Conservation (phyloP, 345 rosid species). For the Citropsis articulata region DNA sequence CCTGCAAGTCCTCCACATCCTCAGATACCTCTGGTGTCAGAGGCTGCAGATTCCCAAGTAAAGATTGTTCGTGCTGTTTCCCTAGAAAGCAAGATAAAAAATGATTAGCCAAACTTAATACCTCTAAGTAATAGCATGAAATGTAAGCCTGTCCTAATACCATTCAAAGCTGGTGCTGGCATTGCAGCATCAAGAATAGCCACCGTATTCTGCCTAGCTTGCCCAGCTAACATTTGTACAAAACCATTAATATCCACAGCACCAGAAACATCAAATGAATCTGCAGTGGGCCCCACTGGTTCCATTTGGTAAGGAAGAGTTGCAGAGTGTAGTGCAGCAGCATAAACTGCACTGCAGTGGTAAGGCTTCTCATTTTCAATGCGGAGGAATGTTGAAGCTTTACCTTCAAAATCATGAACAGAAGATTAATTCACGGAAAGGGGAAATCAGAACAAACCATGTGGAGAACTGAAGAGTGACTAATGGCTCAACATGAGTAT, state of each 20-base stretch:
- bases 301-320: slow-evolving; percentile 75
- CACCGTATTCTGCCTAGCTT: slow-evolving; percentile 68
- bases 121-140: background rate
- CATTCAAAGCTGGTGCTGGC: slow-evolving; percentile 64
- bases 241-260: slow-evolving; percentile 55
- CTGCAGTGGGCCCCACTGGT: slow-evolving; percentile 40
- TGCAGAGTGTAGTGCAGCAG: slow-evolving; percentile 76
- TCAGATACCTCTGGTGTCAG: slow-evolving; percentile 69
- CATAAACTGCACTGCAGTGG: slow-evolving; percentile 77
- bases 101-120: slow-evolving; percentile 6
- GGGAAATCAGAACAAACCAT: background rate
- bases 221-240: slow-evolving; percentile 56
- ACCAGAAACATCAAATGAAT: slow-evolving; percentile 47
- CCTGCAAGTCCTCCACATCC: slow-evolving; percentile 58
- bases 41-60: slow-evolving; percentile 48
- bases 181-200: slow-evolving; percentile 68
- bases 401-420: slow-evolving; percentile 41
- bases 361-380: slow-evolving; percentile 73
- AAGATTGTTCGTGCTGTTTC: slow-evolving; percentile 37
- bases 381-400: slow-evolving; percentile 54
- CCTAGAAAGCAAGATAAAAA: slow-evolving; percentile 32
- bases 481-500: background rate
- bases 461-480: background rate
- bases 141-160: slow-evolving; percentile 25
- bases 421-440: slow-evolving; percentile 16